phyloP scores from a whole-genome alignment of 176 grass and related monocot species.

The Carex parvula region DNA sequence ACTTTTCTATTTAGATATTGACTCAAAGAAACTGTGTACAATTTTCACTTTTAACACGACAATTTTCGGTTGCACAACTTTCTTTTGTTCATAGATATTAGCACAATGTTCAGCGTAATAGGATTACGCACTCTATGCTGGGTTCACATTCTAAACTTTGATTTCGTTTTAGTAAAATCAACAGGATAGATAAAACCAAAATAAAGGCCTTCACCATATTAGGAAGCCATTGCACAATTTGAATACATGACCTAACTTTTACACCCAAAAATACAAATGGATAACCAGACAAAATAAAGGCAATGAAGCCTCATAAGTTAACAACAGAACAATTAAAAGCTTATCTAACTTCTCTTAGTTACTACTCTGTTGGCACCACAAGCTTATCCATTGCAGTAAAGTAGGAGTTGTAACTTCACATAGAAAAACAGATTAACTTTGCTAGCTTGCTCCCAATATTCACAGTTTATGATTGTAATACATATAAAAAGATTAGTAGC shows the following conservation, averaged over 20 bases:
- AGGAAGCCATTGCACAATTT: neutral
- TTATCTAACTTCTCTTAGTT: neutral
- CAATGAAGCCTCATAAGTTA: neutral
- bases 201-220: neutral
- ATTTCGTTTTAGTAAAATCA: neutral
- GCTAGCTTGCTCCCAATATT: neutral
- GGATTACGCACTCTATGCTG: neutral
- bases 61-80: neutral
- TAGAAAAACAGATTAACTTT: neutral
- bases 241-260: neutral
- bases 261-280: neutral
- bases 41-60: neutral
- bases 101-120: neutral
- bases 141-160: neutral
- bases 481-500: neutral
- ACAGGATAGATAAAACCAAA: neutral
- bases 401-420: neutral
- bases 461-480: no score
- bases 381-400: neutral
- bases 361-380: neutral
- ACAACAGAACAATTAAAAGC: neutral
- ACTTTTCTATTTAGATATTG: no score
- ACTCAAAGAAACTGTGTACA: no score
- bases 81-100: neutral
- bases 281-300: neutral